A percentile compares a stretch with the other conserved stretches of the same genome.
These are phyloP conservation scores for Letharia lupina DNA, from an alignment of 495 filamentous ascomycete species.

Conservation along the genomic window DNA sequence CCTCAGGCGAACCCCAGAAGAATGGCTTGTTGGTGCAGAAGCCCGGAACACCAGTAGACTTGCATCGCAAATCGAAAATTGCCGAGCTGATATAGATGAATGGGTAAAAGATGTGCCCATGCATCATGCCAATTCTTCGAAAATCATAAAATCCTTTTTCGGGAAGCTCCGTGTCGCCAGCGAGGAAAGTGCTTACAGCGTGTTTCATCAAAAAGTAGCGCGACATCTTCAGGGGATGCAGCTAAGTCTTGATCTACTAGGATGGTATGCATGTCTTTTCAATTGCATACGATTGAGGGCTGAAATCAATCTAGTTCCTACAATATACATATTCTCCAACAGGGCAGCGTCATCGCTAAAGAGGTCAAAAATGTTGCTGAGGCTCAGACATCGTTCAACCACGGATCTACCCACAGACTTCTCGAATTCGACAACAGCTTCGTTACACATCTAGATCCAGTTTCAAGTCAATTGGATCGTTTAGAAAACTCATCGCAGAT, in stretches of 20 bases:
- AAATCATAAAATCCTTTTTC: neutral
- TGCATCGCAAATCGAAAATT: neutral
- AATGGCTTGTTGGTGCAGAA: neutral
- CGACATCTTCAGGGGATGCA: no score
- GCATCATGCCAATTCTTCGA: neutral
- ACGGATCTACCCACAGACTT: conserved; percentile 7
- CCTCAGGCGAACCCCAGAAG: neutral
- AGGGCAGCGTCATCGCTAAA: conserved; percentile 34
- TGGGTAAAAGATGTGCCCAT: neutral
- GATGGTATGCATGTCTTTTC: no score
- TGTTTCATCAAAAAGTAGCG: no score
- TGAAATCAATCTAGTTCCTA: neutral
- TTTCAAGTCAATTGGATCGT: neutral
- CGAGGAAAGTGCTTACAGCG: no score
- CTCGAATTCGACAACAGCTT: neutral
- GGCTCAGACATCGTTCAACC: conserved; percentile 2
- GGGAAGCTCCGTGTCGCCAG: neutral
- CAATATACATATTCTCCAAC: neutral
- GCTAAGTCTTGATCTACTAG: no score
- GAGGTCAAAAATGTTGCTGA: conserved; percentile 52
- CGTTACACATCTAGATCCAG: no score
- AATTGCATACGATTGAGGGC: no score
- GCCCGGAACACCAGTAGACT: neutral
- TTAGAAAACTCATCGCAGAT: neutral
- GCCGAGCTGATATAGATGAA: neutral